Evolutionary conservation across 2,329 filamentous ascomycete species (phyloP).

Genomic region (Gaeumannomyces sp.): DNA sequence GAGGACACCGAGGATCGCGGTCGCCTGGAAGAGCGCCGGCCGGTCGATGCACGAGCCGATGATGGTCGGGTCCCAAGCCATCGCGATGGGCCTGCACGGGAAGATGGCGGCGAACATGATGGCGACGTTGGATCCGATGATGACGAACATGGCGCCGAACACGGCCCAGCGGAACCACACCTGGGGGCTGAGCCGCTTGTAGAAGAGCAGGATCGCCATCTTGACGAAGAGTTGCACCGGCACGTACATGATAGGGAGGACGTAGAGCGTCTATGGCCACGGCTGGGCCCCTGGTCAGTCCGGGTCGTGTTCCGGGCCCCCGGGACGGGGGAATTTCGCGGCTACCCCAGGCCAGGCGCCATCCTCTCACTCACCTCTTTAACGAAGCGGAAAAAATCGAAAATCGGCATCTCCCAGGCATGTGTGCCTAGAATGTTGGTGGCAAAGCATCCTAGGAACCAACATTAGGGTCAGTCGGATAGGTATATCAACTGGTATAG

Average conservation of each 20-base stretch:
- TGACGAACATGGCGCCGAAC: slow-evolving; percentile 12
- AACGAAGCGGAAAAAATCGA: neutral
- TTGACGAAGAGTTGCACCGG: slow-evolving; percentile 9
- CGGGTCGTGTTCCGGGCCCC: too few relatives aligned
- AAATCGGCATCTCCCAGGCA: neutral
- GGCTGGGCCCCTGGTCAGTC: too few relatives aligned
- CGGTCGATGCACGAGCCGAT: slow-evolving; percentile 11
- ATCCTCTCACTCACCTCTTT: neutral
- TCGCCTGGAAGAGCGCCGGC: slow-evolving; percentile 10
- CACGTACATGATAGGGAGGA: neutral
- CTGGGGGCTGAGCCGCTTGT: slow-evolving; percentile 5
- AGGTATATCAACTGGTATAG: too few relatives aligned
- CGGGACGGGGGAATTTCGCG: too few relatives aligned
- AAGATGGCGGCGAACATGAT: slow-evolving; percentile 14
- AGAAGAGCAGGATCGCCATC: slow-evolving; percentile 11
- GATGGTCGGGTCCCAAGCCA: slow-evolving; percentile 10
- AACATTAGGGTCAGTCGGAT: too few relatives aligned
- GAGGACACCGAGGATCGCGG: slow-evolving; percentile 12
- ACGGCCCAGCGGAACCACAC: slow-evolving; percentile 11
- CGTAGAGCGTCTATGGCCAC: slow-evolving; percentile 3
- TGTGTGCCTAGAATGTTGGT: neutral
- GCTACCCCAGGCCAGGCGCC: too few relatives aligned
- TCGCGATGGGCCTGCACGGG: slow-evolving; percentile 2
- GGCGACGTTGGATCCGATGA: slow-evolving; percentile 10
- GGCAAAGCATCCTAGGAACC: neutral